Evolutionary conservation across 208 protist species (phyloP).

Genomic region (Crithidia expoeki): DNA sequence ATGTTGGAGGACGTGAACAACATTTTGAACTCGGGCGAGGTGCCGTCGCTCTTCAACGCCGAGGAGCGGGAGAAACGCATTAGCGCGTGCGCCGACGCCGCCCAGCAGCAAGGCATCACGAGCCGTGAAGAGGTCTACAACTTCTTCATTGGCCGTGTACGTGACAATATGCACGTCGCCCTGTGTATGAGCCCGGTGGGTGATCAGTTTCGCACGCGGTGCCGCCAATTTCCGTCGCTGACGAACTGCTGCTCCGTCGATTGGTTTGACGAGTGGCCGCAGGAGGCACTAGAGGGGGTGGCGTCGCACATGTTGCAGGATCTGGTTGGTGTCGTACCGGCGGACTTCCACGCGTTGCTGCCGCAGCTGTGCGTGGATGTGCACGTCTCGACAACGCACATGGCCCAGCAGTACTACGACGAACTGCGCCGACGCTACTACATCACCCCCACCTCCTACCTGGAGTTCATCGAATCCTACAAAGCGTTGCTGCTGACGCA

Average conservation of each 20-base stretch:
- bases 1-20: slow-evolving; percentile 98
- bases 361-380: slow-evolving; percentile 89
- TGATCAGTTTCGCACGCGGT: slow-evolving; percentile 94
- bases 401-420: slow-evolving; percentile 87
- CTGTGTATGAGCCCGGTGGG: slow-evolving; percentile 97
- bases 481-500: slow-evolving; percentile 84
- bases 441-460: slow-evolving; percentile 95
- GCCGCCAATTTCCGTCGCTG: slow-evolving; percentile 97
- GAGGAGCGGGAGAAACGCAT: slow-evolving; percentile 97
- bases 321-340: slow-evolving; percentile 38
- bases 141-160: slow-evolving; percentile 95
- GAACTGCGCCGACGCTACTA: slow-evolving; percentile 94
- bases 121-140: slow-evolving; percentile 93
- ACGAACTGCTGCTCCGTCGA: slow-evolving; percentile 98
- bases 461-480: slow-evolving; percentile 96
- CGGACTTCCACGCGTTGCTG: slow-evolving; percentile 63
- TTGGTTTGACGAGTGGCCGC: slow-evolving; percentile 98
- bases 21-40: slow-evolving; percentile 98
- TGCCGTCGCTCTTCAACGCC: slow-evolving; percentile 95
- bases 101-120: slow-evolving; percentile 85
- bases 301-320: slow-evolving; percentile 83
- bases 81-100: slow-evolving; percentile 90
- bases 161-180: slow-evolving; percentile 96
- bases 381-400: slow-evolving; percentile 74
- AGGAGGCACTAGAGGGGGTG: slow-evolving; percentile 93